Evolutionary conservation across 768 basidiomycete genomes (phyloP), one percentile per base, ranked within the genome.

Genomic region (Chalciporus piperatus): DNA sequence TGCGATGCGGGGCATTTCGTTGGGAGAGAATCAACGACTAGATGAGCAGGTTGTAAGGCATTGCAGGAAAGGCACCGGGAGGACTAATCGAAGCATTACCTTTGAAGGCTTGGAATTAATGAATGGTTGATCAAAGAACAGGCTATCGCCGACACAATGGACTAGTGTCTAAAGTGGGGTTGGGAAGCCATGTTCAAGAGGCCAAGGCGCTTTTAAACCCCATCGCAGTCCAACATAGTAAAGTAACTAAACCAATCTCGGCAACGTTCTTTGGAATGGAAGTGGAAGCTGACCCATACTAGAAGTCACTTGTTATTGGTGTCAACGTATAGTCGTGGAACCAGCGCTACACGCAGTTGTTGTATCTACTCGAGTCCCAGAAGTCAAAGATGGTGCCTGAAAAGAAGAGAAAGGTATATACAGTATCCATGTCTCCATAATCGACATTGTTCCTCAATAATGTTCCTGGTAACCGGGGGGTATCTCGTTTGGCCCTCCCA

Each of bases 401-500:
- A 41, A 12, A 41, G 40, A 20, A 12, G 40, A 41, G 40, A 43
- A n/a, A 7, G 35, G 9, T 11, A 6, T 35, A 35, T n/a, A 37
- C 35, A 16, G 8, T 37, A n/a, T n/a, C 35, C 14, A 9, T 14
- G 16, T 6, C 35, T n/a, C 4, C 33, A 3, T 35, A 9, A 35
- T 35, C 33, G 16, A 37, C 8, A 8, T 6, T 14, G n/a, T n/a
- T n/a, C 35, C 35, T 16, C n/a, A 3, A 16, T 45, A 45, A n/a
- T 39, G 27, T 0, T 48, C 45, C 28, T 39, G 50, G 28, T 47
- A 47, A 49, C 45, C 58, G 17, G 53, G 35, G 22, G 37, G 46
- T 4, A 39, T 47, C 16, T 47, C n/a, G 3, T 27, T 2, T 12
- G 41, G 28, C 14, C 32, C 44, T 23, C 45, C 45, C 33, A 41